Base-by-base conservation (phyloP, 306 rosid species). In the Rosa rugosa region DNA sequence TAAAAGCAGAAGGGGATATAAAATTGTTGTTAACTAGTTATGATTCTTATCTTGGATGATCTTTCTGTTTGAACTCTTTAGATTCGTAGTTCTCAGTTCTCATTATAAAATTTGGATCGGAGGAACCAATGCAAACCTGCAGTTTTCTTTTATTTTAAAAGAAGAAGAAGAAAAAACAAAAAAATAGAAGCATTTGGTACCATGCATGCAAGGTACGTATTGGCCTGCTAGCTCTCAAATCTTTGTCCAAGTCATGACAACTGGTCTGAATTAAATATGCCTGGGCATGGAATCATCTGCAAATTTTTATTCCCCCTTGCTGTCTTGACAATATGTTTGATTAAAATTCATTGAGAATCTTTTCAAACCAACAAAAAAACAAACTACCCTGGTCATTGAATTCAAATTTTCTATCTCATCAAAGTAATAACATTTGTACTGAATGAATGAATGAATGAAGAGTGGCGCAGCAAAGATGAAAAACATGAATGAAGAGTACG, bases 181-280 rank as follows among this genome's bases (percentile, higher is more conserved):
- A 11, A 59, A 8, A 59, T 59, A 1, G 65, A 22, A 44, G 73
- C 46, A 46, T 50, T 31, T 73, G 45, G 53, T 73, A 54, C 40
- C 41, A 63, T 31, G 42, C 69, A 63, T 63, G 41, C 51, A 54
- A 8, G 53, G 62, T 56, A 57, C 31, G 69, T 20, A 11, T 31
- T 18, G 45, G 45, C 66, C 66, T 60, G 18, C 66, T n/a, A 74
- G 27, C 68, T 56, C 54, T 74, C 69, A 74, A 56, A 74, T 74
- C 66, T 73, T 54, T 20, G 77, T 73, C 67, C 54, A 38, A 53
- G 20, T 73, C 77, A 53, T 7, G 22, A 51, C 77, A 56, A n/a
- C 77, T 73, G 38, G 67, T 73, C 22, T 73, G 50, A 73, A 20
- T 36, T 6, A 54, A 20, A 53, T 11, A 54, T 73, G 65, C 5